A percentile compares a stretch with the other conserved stretches of the same genome.
These are phyloP conservation scores for Aureobasidium sp. DNA, from an alignment of 2,329 filamentous ascomycete genomes.

Conservation along the genomic window DNA sequence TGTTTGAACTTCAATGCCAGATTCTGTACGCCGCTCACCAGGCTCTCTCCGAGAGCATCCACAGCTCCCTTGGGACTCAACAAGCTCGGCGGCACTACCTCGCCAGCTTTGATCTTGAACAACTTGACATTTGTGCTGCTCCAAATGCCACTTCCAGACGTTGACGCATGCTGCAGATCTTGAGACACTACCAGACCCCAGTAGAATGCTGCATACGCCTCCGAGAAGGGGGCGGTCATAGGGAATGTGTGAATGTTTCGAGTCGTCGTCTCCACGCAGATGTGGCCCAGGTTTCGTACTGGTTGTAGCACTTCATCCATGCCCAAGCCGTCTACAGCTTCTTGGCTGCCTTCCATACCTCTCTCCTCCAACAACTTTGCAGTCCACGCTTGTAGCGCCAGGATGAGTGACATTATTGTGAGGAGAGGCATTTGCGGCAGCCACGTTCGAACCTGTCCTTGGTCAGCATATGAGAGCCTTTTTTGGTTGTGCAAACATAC, in stretches of 20 bases:
- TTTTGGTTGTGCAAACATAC: not conserved
- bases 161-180: conserved; percentile 81
- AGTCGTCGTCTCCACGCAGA: conserved; percentile 61
- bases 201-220: conserved; percentile 77
- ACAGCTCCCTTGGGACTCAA: conserved; percentile 83
- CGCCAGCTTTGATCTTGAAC: conserved; percentile 83
- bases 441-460: conserved; percentile 4
- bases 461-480: conserved; percentile 15
- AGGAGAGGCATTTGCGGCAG: conserved; percentile 13
- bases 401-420: not conserved
- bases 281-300: conserved; percentile 40
- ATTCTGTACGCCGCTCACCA: conserved; percentile 15
- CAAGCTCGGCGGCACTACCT: conserved; percentile 64
- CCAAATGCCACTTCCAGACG: conserved; percentile 80
- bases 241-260: conserved; percentile 55
- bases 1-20: conserved; percentile 7
- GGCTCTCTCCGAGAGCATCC: conserved; percentile 72
- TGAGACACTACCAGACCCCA: conserved; percentile 90
- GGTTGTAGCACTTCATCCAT: conserved; percentile 18
- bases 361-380: conserved; percentile 8
- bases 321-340: conserved; percentile 29
- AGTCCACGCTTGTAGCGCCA: conserved; percentile 10
- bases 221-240: conserved; percentile 85
- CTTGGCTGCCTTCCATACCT: conserved; percentile 3
- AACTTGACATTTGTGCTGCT: conserved; percentile 82